Base-by-base conservation (phyloP, 441 rosid genomes). In the Corymbia citriodora region DNA sequence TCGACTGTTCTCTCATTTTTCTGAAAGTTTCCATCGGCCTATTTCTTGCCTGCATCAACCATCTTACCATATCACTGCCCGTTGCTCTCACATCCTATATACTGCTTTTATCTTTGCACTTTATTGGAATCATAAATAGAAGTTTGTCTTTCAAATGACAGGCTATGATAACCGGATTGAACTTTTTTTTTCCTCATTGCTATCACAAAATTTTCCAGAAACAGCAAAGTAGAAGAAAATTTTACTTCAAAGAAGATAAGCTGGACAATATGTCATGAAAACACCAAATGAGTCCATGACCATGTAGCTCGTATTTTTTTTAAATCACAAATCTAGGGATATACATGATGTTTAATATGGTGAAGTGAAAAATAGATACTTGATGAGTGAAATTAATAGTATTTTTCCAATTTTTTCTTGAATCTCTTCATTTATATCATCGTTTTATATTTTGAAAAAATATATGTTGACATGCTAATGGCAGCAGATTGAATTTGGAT, bases 11-110 rank as follows among this genome's bases (percentile, higher is more conserved):
- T 65, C 93, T 93, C 90, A 92, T 94, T 74, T 59, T 90, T 88
- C 88, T 87, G 53, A 95, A 93, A 29, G 87, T 91, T 87, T 82
- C 89, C 93, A 92, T 92, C 10, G 92, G 92, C 92, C 93, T 94
- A 88, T 85, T 33, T 6, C 94, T 92, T 79, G 94, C 95, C 97
- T 95, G 90, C 89, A 91, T 49, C 29, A 33, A 82, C 31, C 19
- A 33, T 63, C 33, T 29, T 63, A 63, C n/a, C 70, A 63, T 63
- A 16, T 63, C 70, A 63, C 70, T 27, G 0, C 70, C 70, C 13
- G 70, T 63, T 63, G 33, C 9, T 63, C 70, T 63, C 65, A 55
- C 59, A 25, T 59, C 14, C 65, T 59, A 59, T 25, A 59, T 25
- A 59, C 14, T 25, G 25, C 10, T 59, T 2, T 59, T 21, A 4